Evolutionary conservation across 2,329 filamentous ascomycete genomes (phyloP).

Genomic region (Fusarium virguliforme): DNA sequence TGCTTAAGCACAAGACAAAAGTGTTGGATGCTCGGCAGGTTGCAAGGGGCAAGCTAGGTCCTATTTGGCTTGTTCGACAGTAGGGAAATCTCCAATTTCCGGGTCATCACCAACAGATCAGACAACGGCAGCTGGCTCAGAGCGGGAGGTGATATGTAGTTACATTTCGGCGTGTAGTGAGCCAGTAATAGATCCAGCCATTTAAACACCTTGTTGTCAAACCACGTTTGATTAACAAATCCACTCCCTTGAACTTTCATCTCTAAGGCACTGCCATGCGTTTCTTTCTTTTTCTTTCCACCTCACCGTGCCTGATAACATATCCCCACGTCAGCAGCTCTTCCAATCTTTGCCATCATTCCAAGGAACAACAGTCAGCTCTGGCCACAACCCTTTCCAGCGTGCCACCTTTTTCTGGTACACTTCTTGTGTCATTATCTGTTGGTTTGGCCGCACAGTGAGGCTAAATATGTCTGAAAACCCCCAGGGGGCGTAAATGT

Average conservation of each 20-base stretch:
- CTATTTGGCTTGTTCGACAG: not conserved
- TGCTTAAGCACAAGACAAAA: constrained; percentile 23
- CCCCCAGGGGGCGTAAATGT: constrained; percentile 56
- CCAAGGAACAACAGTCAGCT: constrained; percentile 51
- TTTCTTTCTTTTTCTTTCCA: not conserved
- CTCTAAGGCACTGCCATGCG: not conserved
- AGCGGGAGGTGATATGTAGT: too few species aligned
- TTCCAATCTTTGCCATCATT: not conserved
- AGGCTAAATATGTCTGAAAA: constrained; percentile 57
- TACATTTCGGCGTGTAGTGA: not conserved
- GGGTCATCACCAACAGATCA: not conserved
- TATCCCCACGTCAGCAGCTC: not conserved
- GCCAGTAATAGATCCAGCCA: not conserved
- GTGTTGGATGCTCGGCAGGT: too few species aligned
- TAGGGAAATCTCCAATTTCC: not conserved
- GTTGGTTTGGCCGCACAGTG: constrained; percentile 54
- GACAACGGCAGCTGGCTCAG: not conserved
- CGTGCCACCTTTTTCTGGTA: constrained; percentile 54
- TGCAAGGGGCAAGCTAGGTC: not conserved
- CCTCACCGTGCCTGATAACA: too few species aligned
- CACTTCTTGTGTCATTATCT: constrained; percentile 47
- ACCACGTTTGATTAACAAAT: not conserved
- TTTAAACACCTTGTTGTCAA: too few species aligned
- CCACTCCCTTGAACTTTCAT: not conserved
- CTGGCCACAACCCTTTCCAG: constrained; percentile 54